Base-by-base conservation (phyloP, 305 asterid species). In the Withania somnifera region DNA sequence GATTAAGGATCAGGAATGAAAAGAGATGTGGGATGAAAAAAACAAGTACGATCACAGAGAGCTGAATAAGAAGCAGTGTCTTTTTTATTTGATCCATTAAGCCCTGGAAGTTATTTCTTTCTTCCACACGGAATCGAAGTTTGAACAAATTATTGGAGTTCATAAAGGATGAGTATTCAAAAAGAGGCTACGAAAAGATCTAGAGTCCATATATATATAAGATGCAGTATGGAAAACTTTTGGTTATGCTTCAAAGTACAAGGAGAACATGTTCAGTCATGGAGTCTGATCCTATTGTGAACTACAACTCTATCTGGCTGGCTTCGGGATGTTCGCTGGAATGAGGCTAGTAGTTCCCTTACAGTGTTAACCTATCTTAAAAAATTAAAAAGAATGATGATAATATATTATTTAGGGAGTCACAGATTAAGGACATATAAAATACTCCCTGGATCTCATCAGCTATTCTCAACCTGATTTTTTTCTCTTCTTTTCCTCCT, bases 171-270 rank as follows among this genome's bases (percentile, higher is more conserved):
- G 89, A 94, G 91, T 94, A 92, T 83, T 84, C 84, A 87, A 73
- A 71, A 80, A 75, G 89, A 76, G 89, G 89, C 24, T 86, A 86
- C 28, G 86, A 86, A 69, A 87, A 86, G 89, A 85, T 86, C 30
- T 53, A 56, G 54, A 57, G 52, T 47, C 51, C 79, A 26, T 92
- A 92, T 88, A 94, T 95, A 94, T 94, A 90, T 85, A 91, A 92
- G 82, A 95, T 94, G 99, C 91, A 94, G 85, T 87, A 32, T 92
- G 97, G 99, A 98, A 95, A 87, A 90, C 96, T 71, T 95, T 97
- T 66, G 98, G 99, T 57, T 97, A 95, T 89, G 98, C 98, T 87
- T 97, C 97, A 38, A 92, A 95, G 84, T 94, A 94, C 89, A 94
- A 87, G 89, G 97, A 95, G 83, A 95, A 94, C 83, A 94, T 95